Percentiles rank a stretch among this genome's conserved stretches.
Conservation (phyloP, 345 rosid species). For the Acer saccharum region DNA sequence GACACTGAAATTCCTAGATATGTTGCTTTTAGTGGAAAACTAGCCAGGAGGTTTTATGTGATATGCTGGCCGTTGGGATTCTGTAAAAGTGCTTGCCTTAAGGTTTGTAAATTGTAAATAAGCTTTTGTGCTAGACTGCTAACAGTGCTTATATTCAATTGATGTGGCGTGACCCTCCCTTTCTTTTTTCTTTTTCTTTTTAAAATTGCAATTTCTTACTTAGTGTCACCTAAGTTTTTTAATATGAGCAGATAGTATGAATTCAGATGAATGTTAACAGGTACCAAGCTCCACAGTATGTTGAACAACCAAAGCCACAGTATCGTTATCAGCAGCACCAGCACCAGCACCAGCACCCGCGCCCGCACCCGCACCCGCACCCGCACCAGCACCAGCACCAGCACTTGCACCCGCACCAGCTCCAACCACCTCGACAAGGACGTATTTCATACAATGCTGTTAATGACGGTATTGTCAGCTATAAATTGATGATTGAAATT, state of each 20-base stretch:
- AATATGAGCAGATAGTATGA: not conserved
- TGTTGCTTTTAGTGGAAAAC: not conserved
- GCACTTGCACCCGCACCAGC: slow-evolving; percentile 37
- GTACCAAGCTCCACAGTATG: slow-evolving; percentile 75
- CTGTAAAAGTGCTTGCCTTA: not conserved
- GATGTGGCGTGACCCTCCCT: not conserved
- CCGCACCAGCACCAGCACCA: slow-evolving; percentile 27
- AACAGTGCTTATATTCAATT: not conserved
- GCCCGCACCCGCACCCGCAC: slow-evolving; percentile 3
- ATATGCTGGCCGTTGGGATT: not conserved
- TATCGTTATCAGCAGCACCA: slow-evolving; percentile 50
- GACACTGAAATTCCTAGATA: not conserved
- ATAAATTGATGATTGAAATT: slow-evolving; percentile 8
- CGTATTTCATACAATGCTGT: slow-evolving; percentile 48
- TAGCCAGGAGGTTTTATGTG: not conserved
- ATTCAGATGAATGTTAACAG: slow-evolving; percentile 34
- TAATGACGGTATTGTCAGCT: slow-evolving; percentile 62
- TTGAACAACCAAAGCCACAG: slow-evolving; percentile 61
- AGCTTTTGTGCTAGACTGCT: not conserved
- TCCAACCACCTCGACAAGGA: slow-evolving; percentile 53
- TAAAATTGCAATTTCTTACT: not conserved
- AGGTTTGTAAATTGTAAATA: not conserved
- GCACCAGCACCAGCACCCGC: slow-evolving; percentile 27
- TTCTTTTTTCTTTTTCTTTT: not conserved
- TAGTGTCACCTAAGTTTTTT: not conserved